Conservation (phyloP, 305 asterid genomes). For the Fraxinus floribunda region DNA sequence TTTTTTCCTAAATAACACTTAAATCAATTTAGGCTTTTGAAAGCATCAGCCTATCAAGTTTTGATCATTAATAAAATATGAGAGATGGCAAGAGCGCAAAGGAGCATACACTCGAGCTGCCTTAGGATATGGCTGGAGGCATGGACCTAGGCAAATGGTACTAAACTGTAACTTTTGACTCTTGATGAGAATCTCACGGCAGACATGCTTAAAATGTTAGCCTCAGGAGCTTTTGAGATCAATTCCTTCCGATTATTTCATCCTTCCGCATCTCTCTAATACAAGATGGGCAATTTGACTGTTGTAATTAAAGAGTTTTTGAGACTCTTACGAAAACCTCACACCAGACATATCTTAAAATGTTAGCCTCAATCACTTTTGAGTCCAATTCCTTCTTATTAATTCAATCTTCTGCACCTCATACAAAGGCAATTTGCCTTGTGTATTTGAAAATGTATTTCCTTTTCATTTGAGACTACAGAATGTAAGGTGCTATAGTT, state of each 20-base stretch:
- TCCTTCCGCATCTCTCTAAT: background rate
- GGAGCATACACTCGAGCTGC: background rate
- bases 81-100: background rate
- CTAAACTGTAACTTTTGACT: background rate
- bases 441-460: background rate
- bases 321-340: background rate
- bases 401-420: background rate
- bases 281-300: background rate
- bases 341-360: background rate
- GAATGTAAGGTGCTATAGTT: background rate
- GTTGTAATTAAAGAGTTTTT: background rate
- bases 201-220: background rate
- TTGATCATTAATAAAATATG: background rate
- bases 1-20: background rate
- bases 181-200: background rate
- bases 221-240: background rate
- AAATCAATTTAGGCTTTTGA: background rate
- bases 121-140: background rate
- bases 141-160: background rate
- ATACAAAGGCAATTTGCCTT: background rate
- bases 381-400: background rate
- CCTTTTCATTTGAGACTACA: background rate
- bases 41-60: background rate
- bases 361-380: background rate
- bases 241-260: background rate